These are phyloP conservation scores for Biscogniauxia sp. DNA, from an alignment of 2,329 filamentous ascomycete genomes.

Conservation along the genomic window DNA sequence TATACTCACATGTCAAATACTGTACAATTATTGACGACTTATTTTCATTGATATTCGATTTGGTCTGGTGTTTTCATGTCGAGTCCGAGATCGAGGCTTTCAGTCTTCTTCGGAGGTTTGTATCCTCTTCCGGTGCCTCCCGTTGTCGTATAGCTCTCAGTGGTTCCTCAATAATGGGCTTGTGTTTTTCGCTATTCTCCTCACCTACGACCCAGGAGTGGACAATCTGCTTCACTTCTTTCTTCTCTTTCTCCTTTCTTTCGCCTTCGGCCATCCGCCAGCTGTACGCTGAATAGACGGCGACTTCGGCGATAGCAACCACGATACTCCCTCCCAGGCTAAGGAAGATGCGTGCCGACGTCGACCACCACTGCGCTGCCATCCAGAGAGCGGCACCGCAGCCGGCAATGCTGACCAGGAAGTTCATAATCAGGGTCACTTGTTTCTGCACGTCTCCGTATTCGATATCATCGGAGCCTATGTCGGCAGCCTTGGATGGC, in stretches of 20 bases:
- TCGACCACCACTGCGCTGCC: slow-evolving; percentile 72
- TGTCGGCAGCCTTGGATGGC: slow-evolving; percentile 43
- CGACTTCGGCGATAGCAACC: slow-evolving; percentile 74
- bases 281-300: slow-evolving; percentile 73
- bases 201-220: slow-evolving; percentile 66
- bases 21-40: neutral
- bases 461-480: slow-evolving; percentile 62
- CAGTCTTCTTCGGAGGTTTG: slow-evolving; percentile 21
- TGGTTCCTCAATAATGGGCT: slow-evolving; percentile 15
- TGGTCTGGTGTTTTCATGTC: slow-evolving; percentile 4
- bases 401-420: slow-evolving; percentile 80
- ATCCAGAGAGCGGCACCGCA: slow-evolving; percentile 77
- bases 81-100: slow-evolving; percentile 1
- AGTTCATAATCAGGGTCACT: slow-evolving; percentile 82
- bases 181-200: slow-evolving; percentile 28
- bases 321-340: slow-evolving; percentile 68
- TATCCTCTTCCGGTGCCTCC: slow-evolving; percentile 10
- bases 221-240: slow-evolving; percentile 67
- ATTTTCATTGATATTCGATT: neutral
- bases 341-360: slow-evolving; percentile 66
- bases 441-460: slow-evolving; percentile 77
- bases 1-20: neutral
- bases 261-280: slow-evolving; percentile 69
- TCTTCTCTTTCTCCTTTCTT: slow-evolving; percentile 55
- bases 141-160: slow-evolving; percentile 1